Evolutionary conservation across 108 stramenopile species (phyloP), one percentile per base, ranked within the genome.

Genomic region (Heterococcus sp.): DNA sequence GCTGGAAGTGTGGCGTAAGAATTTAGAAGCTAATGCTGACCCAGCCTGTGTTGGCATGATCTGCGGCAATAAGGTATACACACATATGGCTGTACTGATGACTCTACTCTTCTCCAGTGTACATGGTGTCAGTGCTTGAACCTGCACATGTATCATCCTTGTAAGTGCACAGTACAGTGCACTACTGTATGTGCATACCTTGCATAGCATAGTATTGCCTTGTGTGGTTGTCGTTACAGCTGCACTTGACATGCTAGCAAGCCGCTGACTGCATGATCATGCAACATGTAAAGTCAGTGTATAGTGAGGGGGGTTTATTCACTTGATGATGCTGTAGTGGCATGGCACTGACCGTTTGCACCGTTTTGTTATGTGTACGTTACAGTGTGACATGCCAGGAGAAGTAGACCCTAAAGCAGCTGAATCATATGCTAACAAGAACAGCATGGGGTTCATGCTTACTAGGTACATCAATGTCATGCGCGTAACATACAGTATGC

Each of bases 1-100:
- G 75, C 79, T 86, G 11, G 78, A 76, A 66, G 66, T 82, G 75
- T 26, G 83, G 21, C 21, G 81, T 32, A 68, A 74, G 1, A 75
- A 14, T n/a, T 21, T 58, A 8, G 46, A 21, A 8, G 21, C 46
- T 21, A 58, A 58, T 21, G 46, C 46, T 21, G 46, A 8, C 14
- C 46, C 46, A 14, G 46, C 8, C 21, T 58, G 46, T 21, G 46
- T 58, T 8, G 46, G 14, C 8, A 21, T 58, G 46, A 21, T 58
- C 46, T 8, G 14, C 46, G 46, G 46, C 46, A 58, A 58, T 21
- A 58, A 58, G 46, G 46, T 58, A 21, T 14, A 21, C 46, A 21
- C 46, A 14, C 46, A 58, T 21, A 58, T 14, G 46, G 46, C n/a
- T n/a, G n/a, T n/a, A n/a, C n/a, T n/a, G n/a, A n/a, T n/a, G n/a